Evolutionary conservation across 2,329 filamentous ascomycete genomes (phyloP), one percentile per base, ranked within the genome.

Genomic region (Tolypocladium pustulatum): DNA sequence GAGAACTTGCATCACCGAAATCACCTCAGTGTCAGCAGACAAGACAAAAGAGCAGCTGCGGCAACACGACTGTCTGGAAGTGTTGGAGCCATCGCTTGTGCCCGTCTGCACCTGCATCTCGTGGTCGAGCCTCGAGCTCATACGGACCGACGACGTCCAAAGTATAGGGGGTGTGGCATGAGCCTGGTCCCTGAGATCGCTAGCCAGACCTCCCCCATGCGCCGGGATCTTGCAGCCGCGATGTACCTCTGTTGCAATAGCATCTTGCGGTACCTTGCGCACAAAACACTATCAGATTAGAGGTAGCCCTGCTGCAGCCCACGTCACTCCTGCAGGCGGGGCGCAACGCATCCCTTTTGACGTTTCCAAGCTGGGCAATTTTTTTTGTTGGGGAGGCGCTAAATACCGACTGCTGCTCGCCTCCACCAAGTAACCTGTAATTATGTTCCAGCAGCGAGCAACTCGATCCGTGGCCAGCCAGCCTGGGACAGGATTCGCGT

Each of bases 301-400:
- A 52, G 49, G 49, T 52, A 32, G 27, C 27, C 1, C 20, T 10
- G 2, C 49, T 7, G 49, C 27, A 52, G 49, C 49, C 27, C 9
- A 15, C 49, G 49, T 52, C 49, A 52, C 49, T 51, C 15, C 27
- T 52, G 49, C 49, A 52, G 49, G 49, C 27, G 49, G 49, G 49
- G 49, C 49, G 27, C 27, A 49, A 25, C 13, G 46, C 25, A 27
- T 51, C 46, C 27, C 46, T 27, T 20, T 9, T n/a, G 27, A 32
- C 46, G 32, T 32, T 51, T 51, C 25, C 30, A 15, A 37, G 20
- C 56, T 58, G 46, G 57, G 40, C 51, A 49, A 46, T 25, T 54
- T 54, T 40, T 54, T 37, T 37, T 58, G 57, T 41, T 58, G 57
- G 52, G 51, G 58, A 56, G 60, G 60, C 58, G 58, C 54, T 41